phyloP scores from a whole-genome alignment of 2,329 filamentous ascomycete genomes.

The Alternaria conjuncta region DNA sequence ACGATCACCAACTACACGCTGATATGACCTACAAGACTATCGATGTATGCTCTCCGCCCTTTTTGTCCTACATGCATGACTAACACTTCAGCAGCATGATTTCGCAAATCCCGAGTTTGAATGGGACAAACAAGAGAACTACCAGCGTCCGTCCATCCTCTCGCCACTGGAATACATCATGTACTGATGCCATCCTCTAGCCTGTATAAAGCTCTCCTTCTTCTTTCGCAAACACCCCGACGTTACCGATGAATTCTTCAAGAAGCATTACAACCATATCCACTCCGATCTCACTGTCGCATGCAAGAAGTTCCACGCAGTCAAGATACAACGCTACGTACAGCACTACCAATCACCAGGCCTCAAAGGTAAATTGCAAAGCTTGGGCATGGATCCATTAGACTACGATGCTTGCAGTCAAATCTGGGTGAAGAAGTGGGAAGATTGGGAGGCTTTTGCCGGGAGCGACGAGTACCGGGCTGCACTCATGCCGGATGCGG shows the following conservation, averaged over 20 bases:
- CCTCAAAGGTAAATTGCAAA: neutral
- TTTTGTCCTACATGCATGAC: neutral
- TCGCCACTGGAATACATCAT: neutral
- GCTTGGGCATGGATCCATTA: neutral
- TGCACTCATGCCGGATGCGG: constrained; percentile 30
- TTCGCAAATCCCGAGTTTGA: neutral
- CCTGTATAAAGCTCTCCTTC: neutral
- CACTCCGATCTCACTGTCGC: neutral
- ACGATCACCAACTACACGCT: neutral
- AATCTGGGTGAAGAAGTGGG: constrained; percentile 34
- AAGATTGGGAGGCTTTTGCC: constrained; percentile 31
- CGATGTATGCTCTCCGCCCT: neutral
- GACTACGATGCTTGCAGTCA: constrained; percentile 34
- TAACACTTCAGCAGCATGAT: neutral
- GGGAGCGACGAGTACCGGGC: constrained; percentile 28
- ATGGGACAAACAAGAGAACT: neutral
- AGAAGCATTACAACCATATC: neutral
- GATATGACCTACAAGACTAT: neutral
- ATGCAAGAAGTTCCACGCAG: neutral
- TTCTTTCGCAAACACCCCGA: neutral
- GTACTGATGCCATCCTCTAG: neutral
- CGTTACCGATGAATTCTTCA: neutral
- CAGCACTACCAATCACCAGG: neutral
- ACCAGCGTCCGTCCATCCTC: neutral
- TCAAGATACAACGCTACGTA: neutral